A percentile compares a stretch with the other conserved stretches of the same genome.
Conservation (phyloP, 2,329 filamentous ascomycete species). For the Exophiala phaeomuriformis region DNA sequence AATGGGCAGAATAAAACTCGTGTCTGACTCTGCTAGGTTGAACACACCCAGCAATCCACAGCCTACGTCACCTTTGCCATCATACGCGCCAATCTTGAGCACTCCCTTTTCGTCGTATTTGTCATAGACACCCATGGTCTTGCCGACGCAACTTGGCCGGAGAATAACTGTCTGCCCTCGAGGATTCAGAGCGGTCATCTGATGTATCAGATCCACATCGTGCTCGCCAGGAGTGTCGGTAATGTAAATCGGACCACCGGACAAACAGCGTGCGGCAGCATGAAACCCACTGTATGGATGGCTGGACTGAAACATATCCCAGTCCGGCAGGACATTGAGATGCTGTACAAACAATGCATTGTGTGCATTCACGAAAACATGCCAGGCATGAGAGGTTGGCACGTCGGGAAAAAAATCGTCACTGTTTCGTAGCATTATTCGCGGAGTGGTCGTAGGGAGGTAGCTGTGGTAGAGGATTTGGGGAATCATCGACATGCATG, state of each 20-base stretch:
- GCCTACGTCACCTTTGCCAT: slow-evolving; percentile 60
- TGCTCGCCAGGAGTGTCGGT: slow-evolving; percentile 83
- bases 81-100: slow-evolving; percentile 71
- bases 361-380: slow-evolving; percentile 89
- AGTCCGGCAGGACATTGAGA: slow-evolving; percentile 79
- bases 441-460: slow-evolving; percentile 60
- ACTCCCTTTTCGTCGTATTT: slow-evolving; percentile 66
- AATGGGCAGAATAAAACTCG: slow-evolving; percentile 65
- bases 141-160: slow-evolving; percentile 66
- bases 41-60: slow-evolving; percentile 76
- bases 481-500: slow-evolving; percentile 90
- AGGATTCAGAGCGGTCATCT: slow-evolving; percentile 71
- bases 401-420: slow-evolving; percentile 85
- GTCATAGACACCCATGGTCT: slow-evolving; percentile 65
- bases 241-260: slow-evolving; percentile 88
- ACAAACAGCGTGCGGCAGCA: slow-evolving; percentile 80
- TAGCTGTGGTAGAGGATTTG: slow-evolving; percentile 81
- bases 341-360: slow-evolving; percentile 76
- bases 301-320: slow-evolving; percentile 66
- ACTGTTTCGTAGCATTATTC: slow-evolving; percentile 73
- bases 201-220: slow-evolving; percentile 63
- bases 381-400: slow-evolving; percentile 79
- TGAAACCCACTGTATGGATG: slow-evolving; percentile 73
- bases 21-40: slow-evolving; percentile 59
- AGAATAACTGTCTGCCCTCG: slow-evolving; percentile 71